A percentile compares a stretch with the other conserved stretches of the same genome.
Conservation (phyloP, 2,329 filamentous ascomycete genomes). For the Exophiala viscosa region DNA sequence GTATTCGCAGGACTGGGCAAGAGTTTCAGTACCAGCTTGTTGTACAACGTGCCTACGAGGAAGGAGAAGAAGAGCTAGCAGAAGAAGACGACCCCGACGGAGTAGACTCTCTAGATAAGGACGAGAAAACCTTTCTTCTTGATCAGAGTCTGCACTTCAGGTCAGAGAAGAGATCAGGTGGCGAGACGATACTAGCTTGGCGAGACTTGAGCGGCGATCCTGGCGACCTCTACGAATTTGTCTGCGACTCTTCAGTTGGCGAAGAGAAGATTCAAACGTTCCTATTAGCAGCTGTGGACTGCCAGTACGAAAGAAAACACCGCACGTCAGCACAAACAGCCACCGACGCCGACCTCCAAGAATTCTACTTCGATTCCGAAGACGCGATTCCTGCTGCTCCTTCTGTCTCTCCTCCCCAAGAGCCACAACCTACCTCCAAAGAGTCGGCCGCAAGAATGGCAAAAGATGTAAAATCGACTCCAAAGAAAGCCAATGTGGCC, state of each 20-base stretch:
- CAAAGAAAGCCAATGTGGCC: constrained; percentile 37
- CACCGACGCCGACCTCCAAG: constrained; percentile 71
- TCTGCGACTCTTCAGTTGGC: constrained; percentile 74
- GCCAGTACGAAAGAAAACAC: constrained; percentile 97
- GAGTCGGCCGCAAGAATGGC: constrained; percentile 45
- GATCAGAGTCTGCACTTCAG: constrained; percentile 87
- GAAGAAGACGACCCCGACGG: constrained; percentile 85
- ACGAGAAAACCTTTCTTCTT: constrained; percentile 97
- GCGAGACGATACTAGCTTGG: constrained; percentile 88
- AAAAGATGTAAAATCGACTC: constrained; percentile 43
- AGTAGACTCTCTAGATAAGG: constrained; percentile 77
- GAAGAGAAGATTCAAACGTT: constrained; percentile 73
- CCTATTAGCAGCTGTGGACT: constrained; percentile 77
- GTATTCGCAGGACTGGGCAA: constrained; percentile 86
- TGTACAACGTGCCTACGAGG: constrained; percentile 92
- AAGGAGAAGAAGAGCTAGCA: constrained; percentile 89
- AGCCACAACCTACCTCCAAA: constrained; percentile 35
- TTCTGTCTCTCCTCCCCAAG: constrained; percentile 50
- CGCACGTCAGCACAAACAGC: constrained; percentile 74
- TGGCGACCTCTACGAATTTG: constrained; percentile 96
- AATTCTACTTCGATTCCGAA: constrained; percentile 73
- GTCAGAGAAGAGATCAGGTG: constrained; percentile 72
- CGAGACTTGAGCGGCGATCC: constrained; percentile 88
- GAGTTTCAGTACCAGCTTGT: constrained; percentile 98
- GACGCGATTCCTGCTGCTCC: constrained; percentile 59